phyloP scores from a whole-genome alignment of 192 early-diverging fungal species.

The Coemansia erecta region DNA sequence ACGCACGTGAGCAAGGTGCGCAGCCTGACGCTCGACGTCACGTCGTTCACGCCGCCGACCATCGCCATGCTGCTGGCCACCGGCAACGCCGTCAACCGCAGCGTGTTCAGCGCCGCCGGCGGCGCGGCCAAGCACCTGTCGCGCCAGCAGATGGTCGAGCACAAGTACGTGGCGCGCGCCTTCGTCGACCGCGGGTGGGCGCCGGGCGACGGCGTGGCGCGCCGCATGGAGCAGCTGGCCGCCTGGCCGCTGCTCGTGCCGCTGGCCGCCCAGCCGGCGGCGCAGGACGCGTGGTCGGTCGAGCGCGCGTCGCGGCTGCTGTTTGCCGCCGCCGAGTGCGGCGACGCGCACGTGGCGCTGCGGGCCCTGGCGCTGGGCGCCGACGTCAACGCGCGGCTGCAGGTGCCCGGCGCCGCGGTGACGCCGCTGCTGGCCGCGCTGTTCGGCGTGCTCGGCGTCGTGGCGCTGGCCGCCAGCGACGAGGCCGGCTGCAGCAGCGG shows the following conservation, averaged over 20 bases:
- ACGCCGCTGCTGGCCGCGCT: conserved; percentile 34
- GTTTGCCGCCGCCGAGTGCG: conserved; percentile 34
- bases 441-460: conserved; percentile 13
- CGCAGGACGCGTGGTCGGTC: conserved; percentile 1
- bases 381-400: conserved; percentile 53
- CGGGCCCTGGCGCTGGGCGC: conserved; percentile 72
- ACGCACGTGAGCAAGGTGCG: conserved; percentile 88
- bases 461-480: background rate
- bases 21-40: conserved; percentile 75
- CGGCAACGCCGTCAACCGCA: conserved; percentile 33
- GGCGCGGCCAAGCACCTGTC: conserved; percentile 25
- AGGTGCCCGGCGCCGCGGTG: background rate
- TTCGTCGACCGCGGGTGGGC: conserved; percentile 43
- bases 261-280: background rate
- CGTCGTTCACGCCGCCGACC: conserved; percentile 44
- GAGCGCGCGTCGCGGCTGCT: conserved; percentile 23
- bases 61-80: conserved; percentile 36
- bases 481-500: too few relatives aligned
- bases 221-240: background rate
- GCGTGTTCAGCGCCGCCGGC: conserved; percentile 11
- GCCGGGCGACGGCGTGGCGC: too few relatives aligned
- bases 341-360: conserved; percentile 56
- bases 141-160: conserved; percentile 62
- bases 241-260: conserved; percentile 15
- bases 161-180: conserved; percentile 64